A percentile compares a stretch with the other conserved stretches of the same genome.
Evolutionary conservation across 176 grass and related monocot species (phyloP).

Genomic region (Cocos nucifera): DNA sequence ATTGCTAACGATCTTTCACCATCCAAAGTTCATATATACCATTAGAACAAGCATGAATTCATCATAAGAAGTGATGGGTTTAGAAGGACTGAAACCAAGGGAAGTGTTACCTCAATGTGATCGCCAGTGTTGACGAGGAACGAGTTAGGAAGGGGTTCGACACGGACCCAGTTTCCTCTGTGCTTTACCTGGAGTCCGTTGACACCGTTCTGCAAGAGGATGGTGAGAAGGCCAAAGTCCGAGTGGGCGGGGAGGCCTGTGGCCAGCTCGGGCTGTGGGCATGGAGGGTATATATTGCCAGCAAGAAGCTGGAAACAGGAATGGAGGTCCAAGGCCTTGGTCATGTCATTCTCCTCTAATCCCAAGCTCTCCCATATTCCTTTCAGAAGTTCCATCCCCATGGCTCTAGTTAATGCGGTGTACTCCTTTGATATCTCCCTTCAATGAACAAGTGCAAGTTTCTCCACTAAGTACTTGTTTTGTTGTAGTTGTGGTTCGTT

Average conservation of each 20-base stretch:
- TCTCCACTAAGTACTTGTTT: too few species aligned
- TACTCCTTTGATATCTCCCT: slow-evolving; percentile 46
- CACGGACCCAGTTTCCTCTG: slow-evolving; percentile 38
- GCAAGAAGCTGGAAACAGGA: slow-evolving; percentile 53
- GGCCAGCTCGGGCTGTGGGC: slow-evolving; percentile 10
- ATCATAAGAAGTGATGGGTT: too few species aligned
- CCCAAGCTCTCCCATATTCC: slow-evolving; percentile 53
- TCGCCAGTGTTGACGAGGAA: slow-evolving; percentile 68
- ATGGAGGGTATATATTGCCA: slow-evolving; percentile 48
- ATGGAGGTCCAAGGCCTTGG: slow-evolving; percentile 31
- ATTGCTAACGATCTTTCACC: slow-evolving; percentile 54
- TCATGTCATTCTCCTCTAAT: slow-evolving; percentile 24
- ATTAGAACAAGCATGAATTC: too few species aligned
- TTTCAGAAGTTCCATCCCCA: slow-evolving; percentile 33
- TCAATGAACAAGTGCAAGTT: not conserved
- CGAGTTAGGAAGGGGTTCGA: slow-evolving; percentile 46
- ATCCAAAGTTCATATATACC: too few species aligned
- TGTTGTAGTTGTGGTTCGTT: too few species aligned
- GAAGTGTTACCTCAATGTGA: slow-evolving; percentile 48
- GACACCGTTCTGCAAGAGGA: slow-evolving; percentile 66
- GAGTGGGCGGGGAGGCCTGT: slow-evolving; percentile 46
- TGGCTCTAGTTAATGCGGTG: slow-evolving; percentile 22
- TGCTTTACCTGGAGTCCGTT: slow-evolving; percentile 59
- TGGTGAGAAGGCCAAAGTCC: slow-evolving; percentile 61
- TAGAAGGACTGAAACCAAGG: not conserved